Percentiles rank a stretch among this genome's conserved stretches.
phyloP scores from a whole-genome alignment of 163 green algal species.

The Scenedesmus sp. region DNA sequence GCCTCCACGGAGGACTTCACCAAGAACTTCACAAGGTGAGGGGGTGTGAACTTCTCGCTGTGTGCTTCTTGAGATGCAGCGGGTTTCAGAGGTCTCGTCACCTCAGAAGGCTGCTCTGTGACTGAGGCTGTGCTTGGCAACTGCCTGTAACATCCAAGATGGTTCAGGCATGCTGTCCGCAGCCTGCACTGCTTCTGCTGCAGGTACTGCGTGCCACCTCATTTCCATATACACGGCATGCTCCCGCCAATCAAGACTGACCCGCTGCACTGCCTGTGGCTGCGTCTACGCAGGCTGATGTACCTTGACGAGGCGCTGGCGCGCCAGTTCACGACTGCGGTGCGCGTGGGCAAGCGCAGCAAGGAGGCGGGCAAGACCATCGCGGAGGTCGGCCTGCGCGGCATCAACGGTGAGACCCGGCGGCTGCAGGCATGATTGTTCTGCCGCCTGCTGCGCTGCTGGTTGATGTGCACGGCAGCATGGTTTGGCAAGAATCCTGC shows the following conservation, averaged over 20 bases:
- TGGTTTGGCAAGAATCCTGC: no score
- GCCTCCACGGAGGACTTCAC: constrained; percentile 52
- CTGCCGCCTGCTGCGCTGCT: no score
- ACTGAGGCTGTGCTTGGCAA: not conserved
- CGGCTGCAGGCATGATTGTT: not conserved
- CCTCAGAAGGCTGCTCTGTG: not conserved
- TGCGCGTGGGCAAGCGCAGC: constrained; percentile 24
- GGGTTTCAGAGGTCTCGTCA: not conserved
- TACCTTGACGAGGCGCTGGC: constrained; percentile 47
- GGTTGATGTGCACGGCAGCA: no score
- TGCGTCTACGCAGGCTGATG: not conserved
- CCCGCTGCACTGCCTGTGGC: no score
- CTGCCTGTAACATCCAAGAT: not conserved
- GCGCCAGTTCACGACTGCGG: constrained; percentile 41
- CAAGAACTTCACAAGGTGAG: constrained; percentile 46
- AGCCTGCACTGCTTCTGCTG: no score
- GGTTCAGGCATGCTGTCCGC: not conserved
- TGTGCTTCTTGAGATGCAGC: not conserved
- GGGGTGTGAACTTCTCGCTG: no score
- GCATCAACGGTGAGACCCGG: constrained; percentile 57
- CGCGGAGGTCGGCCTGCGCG: constrained; percentile 68
- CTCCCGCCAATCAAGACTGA: no score
- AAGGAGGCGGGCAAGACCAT: constrained; percentile 41
- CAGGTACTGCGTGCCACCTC: no score
- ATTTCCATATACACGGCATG: no score